Base-by-base conservation (phyloP, 2,329 filamentous ascomycete genomes). In the Ophiostoma quercus region DNA sequence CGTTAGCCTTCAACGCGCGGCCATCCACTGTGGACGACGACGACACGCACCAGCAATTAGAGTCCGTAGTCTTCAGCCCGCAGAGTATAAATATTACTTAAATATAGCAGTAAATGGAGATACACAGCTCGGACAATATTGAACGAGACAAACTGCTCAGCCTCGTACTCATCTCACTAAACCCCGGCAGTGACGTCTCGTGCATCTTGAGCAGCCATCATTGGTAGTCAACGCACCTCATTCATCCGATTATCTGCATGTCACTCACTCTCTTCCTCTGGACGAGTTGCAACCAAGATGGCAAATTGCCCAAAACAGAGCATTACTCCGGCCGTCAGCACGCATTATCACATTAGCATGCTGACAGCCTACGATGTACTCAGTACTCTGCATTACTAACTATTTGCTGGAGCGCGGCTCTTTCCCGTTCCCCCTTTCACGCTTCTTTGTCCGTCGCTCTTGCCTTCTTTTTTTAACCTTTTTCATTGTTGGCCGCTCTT, bases 21-120 rank as follows among this genome's bases (percentile, higher is more conserved):
- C 51, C 51, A 57, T 11, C 51, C 51, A 57, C 51, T 25, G 16
- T 19, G 16, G 22, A 29, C 51, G 51, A 57, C 51, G 51, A 29
- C 51, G 51, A 29, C 51, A 57, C 51, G 51, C 51, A 29, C 51
- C 51, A 57, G 51, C 22, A 57, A 29, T 57, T 57, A 57, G 47
- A 57, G n/a, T 57, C 8, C 22, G 12, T 66, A n/a, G 19, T 34
- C 34, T 34, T 34, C 12, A 37, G 62, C 62, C 62, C 62, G 19
- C 29, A 5, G n/a, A 57, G 16, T 57, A 25, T 25, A 57, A 12
- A 25, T 16, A 9, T 22, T 51, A 29, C 25, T 6, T 54, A 54
- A 34, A 34, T 34, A 34, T 29, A 29, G 25, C 25, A 29, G 25
- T 29, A 29, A 29, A 29, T 29, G 25, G 25, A 29, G 25, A 29